Evolutionary conservation across 768 basidiomycete species (phyloP), one percentile per base, ranked within the genome.

Genomic region (Lentinula guzmanii): DNA sequence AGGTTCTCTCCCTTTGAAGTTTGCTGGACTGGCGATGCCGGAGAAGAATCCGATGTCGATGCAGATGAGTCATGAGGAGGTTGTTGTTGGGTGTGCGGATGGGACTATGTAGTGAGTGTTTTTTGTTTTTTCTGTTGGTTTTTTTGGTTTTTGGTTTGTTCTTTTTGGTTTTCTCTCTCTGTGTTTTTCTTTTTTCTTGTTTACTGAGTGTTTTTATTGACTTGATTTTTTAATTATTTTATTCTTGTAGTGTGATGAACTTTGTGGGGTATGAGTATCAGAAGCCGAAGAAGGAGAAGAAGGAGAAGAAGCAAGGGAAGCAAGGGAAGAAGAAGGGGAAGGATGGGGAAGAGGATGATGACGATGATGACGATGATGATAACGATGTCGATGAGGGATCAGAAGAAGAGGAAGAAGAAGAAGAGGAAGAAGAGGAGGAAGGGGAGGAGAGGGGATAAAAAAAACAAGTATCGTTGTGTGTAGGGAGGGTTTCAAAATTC

Each of bases 31-130:
- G 46, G 89, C 91, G 34, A 90, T 85, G 24, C 92, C 94, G 1
- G 93, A 90, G 73, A 92, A 94, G 82, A 94, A 95, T 67, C 94
- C 93, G 7, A 94, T 94, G 93, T 90, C 90, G 63, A 90, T 96
- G 87, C 91, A 92, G 65, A 71, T 95, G 67, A 93, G 89, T 66
- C 90, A 93, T 65, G 93, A 95, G 68, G 91, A 94, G 69, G 89
- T 95, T 1, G 92, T 94, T 16, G 90, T 95, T 33, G 92, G 92
- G 0, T 94, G 92, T 77, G 91, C 91, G 31, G 92, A 94, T 72
- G 92, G 92, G 13, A 92, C 90, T 3, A 94, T 94, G 66, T 94
- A 94, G 91, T 94, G 64, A 75, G 91, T 41, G 33, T 1, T 41
- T 15, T 16, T 51, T 15, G 9, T 51, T 13, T 21, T 46, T 16